Evolutionary conservation across 202 grass and related monocot genomes (phyloP), one percentile per base, ranked within the genome.

Genomic region (Dendrocalamus latiflorus): DNA sequence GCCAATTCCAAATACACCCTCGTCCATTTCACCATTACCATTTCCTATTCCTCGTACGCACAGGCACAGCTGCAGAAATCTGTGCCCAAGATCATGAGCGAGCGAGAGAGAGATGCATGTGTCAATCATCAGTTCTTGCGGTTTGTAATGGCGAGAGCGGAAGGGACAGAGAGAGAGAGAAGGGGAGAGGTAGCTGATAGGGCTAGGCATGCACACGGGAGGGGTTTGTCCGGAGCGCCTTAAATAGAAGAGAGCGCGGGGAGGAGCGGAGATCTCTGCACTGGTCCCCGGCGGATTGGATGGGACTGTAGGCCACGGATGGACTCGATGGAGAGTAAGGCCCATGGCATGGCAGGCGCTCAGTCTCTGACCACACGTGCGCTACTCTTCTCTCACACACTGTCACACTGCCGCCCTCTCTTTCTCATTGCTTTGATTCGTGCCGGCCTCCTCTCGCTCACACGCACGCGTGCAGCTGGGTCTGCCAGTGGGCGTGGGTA

Each of bases 221-320:
- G 58, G 58, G 59, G 66, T 60, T 89, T 86, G 78, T 74, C 58
- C 18, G 5, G 57, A 18, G 48, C 5, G 68, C 60, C 79, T 78
- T 86, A 83, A 83, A 90, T 90, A 86, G 79, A 75, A 90, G 79
- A 72, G 74, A 47, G 68, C 66, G 49, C 9, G 83, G 41, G 77
- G 36, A 18, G 55, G 41, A 8, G 70, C 47, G 74, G 74, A 7
- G 80, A 75, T 89, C 16, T 17, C 86, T 66, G 75, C 73, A 24
- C 83, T 91, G 92, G 92, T 94, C 89, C 68, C 63, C 71, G 77
- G 87, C 68, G 69, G 78, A 64, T 72, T 43, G 70, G 84, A 85
- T 81, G 89, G 61, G 38, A 83, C 73, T 86, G 89, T 94, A 88
- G 77, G 30, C 68, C 50, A 62, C 84, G 56, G 71, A 60, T 43